Percentiles rank a stretch among this genome's conserved stretches.
phyloP scores from a whole-genome alignment of 2,329 filamentous ascomycete species.

The Nemania sp. region DNA sequence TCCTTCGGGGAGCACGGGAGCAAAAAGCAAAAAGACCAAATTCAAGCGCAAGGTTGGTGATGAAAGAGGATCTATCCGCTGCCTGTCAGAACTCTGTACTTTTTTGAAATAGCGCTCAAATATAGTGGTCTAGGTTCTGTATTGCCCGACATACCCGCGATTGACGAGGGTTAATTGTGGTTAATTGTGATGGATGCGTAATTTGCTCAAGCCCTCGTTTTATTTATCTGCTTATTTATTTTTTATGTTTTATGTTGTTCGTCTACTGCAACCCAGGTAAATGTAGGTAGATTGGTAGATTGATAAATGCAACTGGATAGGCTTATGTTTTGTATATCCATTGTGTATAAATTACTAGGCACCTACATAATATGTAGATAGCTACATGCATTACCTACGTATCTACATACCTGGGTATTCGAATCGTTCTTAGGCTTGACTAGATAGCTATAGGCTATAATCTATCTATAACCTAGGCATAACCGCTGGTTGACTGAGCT shows the following conservation, averaged over 20 bases:
- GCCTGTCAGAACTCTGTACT: conserved; percentile 34
- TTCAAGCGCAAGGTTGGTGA: conserved; percentile 36
- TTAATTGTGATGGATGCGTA: conserved; percentile 7
- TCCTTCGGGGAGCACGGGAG: conserved; percentile 12
- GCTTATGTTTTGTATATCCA: background rate
- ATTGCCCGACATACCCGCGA: conserved; percentile 23
- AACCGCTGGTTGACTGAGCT: conserved; percentile 6
- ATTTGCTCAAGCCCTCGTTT: background rate
- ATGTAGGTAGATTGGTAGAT: background rate
- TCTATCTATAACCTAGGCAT: no score
- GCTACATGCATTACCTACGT: background rate
- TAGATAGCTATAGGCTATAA: background rate
- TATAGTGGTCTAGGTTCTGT: background rate
- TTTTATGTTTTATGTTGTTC: no score
- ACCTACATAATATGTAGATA: background rate
- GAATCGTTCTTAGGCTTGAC: conserved; percentile 1
- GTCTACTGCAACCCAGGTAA: no score
- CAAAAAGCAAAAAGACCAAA: conserved; percentile 25
- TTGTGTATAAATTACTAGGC: background rate
- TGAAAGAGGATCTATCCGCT: conserved; percentile 38
- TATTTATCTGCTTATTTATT: background rate
- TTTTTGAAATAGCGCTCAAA: conserved; percentile 31
- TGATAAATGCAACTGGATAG: background rate
- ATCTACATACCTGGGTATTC: background rate
- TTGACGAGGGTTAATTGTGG: conserved; percentile 26